Conservation (phyloP, 73 alveolate genomes). For the Breviolum minutum region DNA sequence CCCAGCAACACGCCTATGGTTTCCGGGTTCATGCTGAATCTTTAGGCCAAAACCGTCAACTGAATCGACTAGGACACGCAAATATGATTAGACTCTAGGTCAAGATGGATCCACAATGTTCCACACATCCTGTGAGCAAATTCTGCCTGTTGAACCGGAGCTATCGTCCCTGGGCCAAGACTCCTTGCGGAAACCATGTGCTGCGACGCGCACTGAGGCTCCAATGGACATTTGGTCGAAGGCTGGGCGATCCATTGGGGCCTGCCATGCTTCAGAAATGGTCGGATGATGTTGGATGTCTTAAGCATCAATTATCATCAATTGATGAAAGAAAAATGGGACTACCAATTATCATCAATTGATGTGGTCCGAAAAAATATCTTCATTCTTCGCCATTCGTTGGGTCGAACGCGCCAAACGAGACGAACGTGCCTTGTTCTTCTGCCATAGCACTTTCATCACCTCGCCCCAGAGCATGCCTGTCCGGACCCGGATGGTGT, state of each 20-base stretch:
- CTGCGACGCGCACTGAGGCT: constrained; percentile 67
- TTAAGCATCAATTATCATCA: background rate
- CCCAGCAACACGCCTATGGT: background rate
- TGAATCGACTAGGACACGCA: constrained; percentile 5
- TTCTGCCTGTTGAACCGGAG: background rate
- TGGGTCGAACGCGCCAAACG: background rate
- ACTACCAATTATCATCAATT: no score
- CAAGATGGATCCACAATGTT: constrained; percentile 21
- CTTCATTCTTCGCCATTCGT: no score
- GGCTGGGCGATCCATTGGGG: constrained; percentile 63
- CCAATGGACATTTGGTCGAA: constrained; percentile 61
- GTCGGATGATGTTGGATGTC: no score
- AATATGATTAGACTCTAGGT: background rate
- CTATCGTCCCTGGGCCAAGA: background rate
- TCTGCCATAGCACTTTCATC: constrained; percentile 43
- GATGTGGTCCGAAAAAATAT: no score
- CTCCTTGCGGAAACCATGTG: constrained; percentile 42
- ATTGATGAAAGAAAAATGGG: no score
- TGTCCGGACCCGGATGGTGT: constrained; percentile 38
- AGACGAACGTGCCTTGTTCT: constrained; percentile 19
- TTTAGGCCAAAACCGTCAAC: background rate
- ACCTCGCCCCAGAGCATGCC: constrained; percentile 77
- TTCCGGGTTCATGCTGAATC: background rate
- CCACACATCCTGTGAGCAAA: background rate
- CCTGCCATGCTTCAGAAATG: background rate